phyloP scores from a whole-genome alignment of 352 stramenopile genomes.

The Globisporangium yorkense region DNA sequence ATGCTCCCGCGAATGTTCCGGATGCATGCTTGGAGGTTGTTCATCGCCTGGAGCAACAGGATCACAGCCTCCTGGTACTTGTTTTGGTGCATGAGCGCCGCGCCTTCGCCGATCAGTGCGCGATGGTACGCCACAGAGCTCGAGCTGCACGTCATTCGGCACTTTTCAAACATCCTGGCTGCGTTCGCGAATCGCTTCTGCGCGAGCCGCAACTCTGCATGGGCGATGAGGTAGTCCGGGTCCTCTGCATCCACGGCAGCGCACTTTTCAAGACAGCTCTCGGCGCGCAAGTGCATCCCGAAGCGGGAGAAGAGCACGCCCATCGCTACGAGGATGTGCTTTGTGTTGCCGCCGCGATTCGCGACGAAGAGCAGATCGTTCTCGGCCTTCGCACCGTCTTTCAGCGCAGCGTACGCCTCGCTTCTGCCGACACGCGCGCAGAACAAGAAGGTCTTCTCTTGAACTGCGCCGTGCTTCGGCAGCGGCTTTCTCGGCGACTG shows the following conservation, averaged over 20 bases:
- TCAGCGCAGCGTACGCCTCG: constrained; percentile 26
- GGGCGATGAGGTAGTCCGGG: constrained; percentile 39
- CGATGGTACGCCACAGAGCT: constrained; percentile 28
- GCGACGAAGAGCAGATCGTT: constrained; percentile 26
- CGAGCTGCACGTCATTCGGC: constrained; percentile 17
- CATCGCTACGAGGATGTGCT: constrained; percentile 29
- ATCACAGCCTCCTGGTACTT: constrained; percentile 36
- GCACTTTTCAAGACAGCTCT: constrained; percentile 37
- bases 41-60: constrained; percentile 34
- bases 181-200: constrained; percentile 33
- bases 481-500: neutral
- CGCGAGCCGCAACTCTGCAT: constrained; percentile 38
- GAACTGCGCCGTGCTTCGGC: neutral
- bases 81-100: constrained; percentile 28
- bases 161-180: constrained; percentile 34
- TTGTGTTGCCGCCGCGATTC: constrained; percentile 33
- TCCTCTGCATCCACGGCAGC: constrained; percentile 23
- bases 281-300: constrained; percentile 44
- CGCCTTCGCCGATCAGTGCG: constrained; percentile 39
- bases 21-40: constrained; percentile 25
- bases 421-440: constrained; percentile 32
- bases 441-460: constrained; percentile 36
- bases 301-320: constrained; percentile 46
- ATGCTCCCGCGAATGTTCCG: neutral
- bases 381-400: constrained; percentile 25